Base-by-base conservation (phyloP, 2,329 filamentous ascomycete species). In the Neofusicoccum sp. region DNA sequence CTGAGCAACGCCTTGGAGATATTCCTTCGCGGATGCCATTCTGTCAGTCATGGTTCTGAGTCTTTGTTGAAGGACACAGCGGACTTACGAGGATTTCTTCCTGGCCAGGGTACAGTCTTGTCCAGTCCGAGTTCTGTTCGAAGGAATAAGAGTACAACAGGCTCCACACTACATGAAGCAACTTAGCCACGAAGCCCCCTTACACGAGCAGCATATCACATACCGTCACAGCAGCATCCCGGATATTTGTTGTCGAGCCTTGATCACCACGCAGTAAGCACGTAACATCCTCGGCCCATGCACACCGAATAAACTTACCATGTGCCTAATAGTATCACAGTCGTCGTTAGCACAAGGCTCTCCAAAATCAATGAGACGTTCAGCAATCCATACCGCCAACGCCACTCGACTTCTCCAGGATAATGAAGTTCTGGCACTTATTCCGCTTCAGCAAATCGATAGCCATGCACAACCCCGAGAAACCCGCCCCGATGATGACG, bases 71-170 rank as follows among this genome's bases (percentile, higher is more conserved):
- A 41, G 37, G n/a, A 41, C 9, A 41, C 47, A 61, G 14, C 39
- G 16, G 22, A 16, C 70, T 65, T 67, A 82, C 78, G 37, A 85
- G 76, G 22, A 88, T 85, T 69, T 88, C 85, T 69, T 86, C 83
- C 67, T 88, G 85, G 0, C 83, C 82, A 0, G 85, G 83, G 67
- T 86, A 87, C 61, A 85, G 79, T 16, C 83, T 75, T 1, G 82
- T 81, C 85, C 85, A 87, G 66, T 82, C 77, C 2, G 83, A 75
- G 59, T 87, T 87, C 58, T 85, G 84, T 39, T 84, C 85, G 67
- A 88, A 88, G 5, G 83, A 86, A 71, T 82, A 87, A 47, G 80
- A 84, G 74, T 88, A 88, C 3, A 88, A 74, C 52, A 80, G 75
- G 37, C 79, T 83, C 78, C 79, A 83, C 8, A 86, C 82, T 71